Base-by-base conservation (phyloP, 1,284 basidiomycete genomes). In the Ceratobasidium sp. region DNA sequence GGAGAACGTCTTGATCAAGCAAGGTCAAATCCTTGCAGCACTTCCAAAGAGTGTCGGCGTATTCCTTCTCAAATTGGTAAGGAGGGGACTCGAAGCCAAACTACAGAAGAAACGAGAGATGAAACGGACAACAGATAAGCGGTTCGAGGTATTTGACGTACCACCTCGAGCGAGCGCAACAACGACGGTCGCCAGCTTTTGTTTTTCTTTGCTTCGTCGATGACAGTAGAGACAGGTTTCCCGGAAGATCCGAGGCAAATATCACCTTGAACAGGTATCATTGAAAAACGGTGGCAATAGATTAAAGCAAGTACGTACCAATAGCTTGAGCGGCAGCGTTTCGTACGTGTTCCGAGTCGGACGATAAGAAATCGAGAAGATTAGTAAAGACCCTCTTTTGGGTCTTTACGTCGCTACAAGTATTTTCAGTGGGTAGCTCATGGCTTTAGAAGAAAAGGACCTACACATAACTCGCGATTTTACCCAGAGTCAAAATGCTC, bases 131-230 rank as follows among this genome's bases (percentile, higher is more conserved):
- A 52, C 13, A 59, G 73, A 38, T 26, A 50, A 7, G 33, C 26
- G 20, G 26, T 48, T 77, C 5, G 9, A 52, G 12, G 17, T 40
- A 12, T 5, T 7, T 15, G 23, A 67, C 82, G 74, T 42, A 92
- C 94, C 88, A 99, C 97, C 85, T 98, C 98, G 52, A 99, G 87
- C 15, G 97, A 94, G 82, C 98, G 95, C 61, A 99, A 88, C 17
- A 96, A 92, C n/a, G 98, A 86, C 33, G 97, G 85, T 15, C 95
- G 91, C 81, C 92, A 93, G 82, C 93, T 91, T 23, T 91, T 89
- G 82, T 94, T 91, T 15, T 87, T 89, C 80, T 95, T 89, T 57
- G 97, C 91, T 80, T 95, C 89, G 81, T 93, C 91, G 80, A 98
- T 90, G 80, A 99, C 93, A 15, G 88, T 87, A n/a, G 96, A 96